A percentile compares a stretch with the other conserved stretches of the same genome.
Conservation (phyloP, 2,329 filamentous ascomycete species). For the Chaetomiaceae sp. region DNA sequence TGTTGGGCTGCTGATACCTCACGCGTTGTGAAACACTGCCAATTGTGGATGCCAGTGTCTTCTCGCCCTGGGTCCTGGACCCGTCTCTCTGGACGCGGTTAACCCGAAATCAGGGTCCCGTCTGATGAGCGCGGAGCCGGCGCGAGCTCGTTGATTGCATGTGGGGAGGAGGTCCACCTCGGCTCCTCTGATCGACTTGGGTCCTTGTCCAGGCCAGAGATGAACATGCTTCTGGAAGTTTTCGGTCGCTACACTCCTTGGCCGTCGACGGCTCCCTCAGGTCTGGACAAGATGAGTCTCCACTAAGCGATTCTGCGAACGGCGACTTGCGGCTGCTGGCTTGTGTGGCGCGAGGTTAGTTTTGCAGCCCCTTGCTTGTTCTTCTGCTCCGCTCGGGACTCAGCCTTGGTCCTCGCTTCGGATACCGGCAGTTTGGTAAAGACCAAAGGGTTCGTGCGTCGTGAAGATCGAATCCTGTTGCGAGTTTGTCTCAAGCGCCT, state of each 20-base stretch:
- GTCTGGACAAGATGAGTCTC: neutral
- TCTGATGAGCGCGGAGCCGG: neutral
- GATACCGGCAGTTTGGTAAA: constrained; percentile 10
- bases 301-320: neutral
- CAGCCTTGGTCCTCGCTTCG: constrained; percentile 7
- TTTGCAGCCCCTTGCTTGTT: neutral
- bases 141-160: constrained; percentile 1
- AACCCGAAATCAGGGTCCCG: constrained; percentile 5
- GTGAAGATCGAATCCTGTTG: neutral
- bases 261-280: neutral
- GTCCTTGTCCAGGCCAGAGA: constrained; percentile 4
- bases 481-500: constrained; percentile 1
- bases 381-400: neutral
- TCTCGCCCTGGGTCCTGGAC: constrained; percentile 2
- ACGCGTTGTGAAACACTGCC: too few species aligned
- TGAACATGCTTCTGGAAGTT: constrained; percentile 21
- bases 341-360: neutral
- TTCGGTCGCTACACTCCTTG: too few species aligned
- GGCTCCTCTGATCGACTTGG: constrained; percentile 10
- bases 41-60: constrained; percentile 8
- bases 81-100: constrained; percentile 3
- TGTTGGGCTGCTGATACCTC: too few species aligned
- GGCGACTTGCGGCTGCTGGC: constrained; percentile 3
- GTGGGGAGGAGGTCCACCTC: constrained; percentile 12
- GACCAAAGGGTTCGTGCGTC: neutral